phyloP scores from a whole-genome alignment of 177 flowering plant genomes.

The Vitis hybrid region DNA sequence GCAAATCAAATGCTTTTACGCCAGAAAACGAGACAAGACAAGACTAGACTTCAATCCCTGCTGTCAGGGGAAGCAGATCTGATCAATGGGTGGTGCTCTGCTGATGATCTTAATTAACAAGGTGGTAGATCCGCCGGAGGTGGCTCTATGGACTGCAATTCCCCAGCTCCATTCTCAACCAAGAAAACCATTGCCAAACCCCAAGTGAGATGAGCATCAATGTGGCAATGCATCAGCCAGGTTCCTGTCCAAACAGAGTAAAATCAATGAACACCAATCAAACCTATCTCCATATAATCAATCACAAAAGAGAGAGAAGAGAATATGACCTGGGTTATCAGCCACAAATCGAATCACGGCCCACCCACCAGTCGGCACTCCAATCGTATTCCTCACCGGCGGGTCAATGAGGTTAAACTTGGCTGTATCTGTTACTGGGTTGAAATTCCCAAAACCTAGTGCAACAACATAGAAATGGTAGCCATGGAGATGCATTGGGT shows the following conservation, averaged over 20 bases:
- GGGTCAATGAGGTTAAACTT: slow-evolving; percentile 77
- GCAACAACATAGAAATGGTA: slow-evolving; percentile 72
- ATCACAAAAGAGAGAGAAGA: background rate
- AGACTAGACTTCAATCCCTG: too few species aligned
- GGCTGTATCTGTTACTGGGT: slow-evolving; percentile 52
- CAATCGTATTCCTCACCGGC: slow-evolving; percentile 67
- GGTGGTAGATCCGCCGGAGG: slow-evolving; percentile 75
- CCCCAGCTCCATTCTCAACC: slow-evolving; percentile 68
- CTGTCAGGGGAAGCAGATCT: too few species aligned
- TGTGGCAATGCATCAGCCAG: slow-evolving; percentile 86
- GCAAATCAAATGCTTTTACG: too few species aligned
- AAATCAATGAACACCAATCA: too few species aligned
- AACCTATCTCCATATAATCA: background rate
- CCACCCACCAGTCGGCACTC: slow-evolving; percentile 79
- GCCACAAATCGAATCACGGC: slow-evolving; percentile 72
- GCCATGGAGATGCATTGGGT: slow-evolving; percentile 90
- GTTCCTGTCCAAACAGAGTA: slow-evolving; percentile 37
- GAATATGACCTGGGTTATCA: slow-evolving; percentile 76
- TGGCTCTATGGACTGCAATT: slow-evolving; percentile 46
- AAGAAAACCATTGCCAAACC: slow-evolving; percentile 73
- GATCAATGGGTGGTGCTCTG: background rate
- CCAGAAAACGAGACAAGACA: too few species aligned
- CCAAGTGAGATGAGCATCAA: slow-evolving; percentile 68
- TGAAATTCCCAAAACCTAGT: slow-evolving; percentile 70
- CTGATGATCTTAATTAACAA: slow-evolving; percentile 33